Base-by-base conservation (phyloP, 768 basidiomycete genomes). In the Suillus plorans region DNA sequence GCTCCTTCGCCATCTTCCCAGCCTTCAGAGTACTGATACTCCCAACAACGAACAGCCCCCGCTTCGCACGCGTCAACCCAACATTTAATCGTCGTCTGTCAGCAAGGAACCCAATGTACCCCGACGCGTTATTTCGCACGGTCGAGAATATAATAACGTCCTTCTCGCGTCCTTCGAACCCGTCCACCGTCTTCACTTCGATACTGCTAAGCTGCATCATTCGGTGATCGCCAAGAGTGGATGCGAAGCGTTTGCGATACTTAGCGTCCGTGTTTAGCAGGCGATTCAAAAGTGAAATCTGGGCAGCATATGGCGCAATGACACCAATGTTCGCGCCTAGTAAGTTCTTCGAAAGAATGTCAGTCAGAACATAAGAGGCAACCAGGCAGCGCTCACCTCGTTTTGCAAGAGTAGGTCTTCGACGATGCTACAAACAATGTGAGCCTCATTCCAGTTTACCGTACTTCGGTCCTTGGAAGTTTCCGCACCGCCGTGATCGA, bases 111-210 rank as follows among this genome's bases (percentile, higher is more conserved):
- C 95, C 95, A 70, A 97, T 93, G 63, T 86, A 81, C 12, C 94
- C 93, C 1, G 76, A 77, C 3, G 80, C 70, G 71, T 97, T 97
- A 74, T 91, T 92, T 61, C 95, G 84, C 58, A 95, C 94, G 4
- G 94, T 95, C 49, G 92, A 94, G 75, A 97, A 95, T 50, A 97
- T 83, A 67, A 97, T 92, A 49, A 97, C 87, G 37, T 94, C 90
- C 78, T 97, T 97, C 79, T 97, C 94, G 53, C 94, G 84, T 14
- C 95, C 95, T 75, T 97, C 94, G 74, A 96, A 97, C 22, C 95
- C 95, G 70, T 97, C 95, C 16, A 97, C 95, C 0, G 95, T 97
- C 79, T 92, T 93, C 70, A 97, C 85, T 75, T 97, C 95, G 60
- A 97, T 83, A 61, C 84, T 74, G 0, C 78, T 71, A 8, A 94